Evolutionary conservation across 805 yeast genomes (phyloP).

Genomic region (Cyberlindnera misumaiensis): DNA sequence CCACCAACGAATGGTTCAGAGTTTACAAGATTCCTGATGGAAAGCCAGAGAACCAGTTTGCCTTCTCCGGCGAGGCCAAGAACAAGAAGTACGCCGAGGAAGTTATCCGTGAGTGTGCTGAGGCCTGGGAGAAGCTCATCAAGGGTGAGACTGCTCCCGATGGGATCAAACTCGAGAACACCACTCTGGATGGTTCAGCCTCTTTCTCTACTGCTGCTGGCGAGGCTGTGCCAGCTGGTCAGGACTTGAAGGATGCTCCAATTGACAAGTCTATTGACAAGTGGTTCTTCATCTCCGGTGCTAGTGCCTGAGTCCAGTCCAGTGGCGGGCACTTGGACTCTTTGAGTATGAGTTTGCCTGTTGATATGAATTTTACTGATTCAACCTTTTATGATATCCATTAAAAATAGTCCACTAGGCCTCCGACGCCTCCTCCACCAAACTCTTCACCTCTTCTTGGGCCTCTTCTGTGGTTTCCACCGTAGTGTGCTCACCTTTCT

Average conservation of each 20-base stretch:
- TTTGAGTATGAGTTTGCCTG: no score
- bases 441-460: no score
- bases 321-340: no score
- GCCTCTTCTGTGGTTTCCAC: neutral
- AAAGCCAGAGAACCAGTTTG: constrained; percentile 92
- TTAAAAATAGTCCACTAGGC: no score
- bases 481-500: neutral
- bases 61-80: constrained; percentile 92
- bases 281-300: constrained; percentile 97
- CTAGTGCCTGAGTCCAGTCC: constrained; percentile 46
- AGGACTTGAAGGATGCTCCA: constrained; percentile 78
- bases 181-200: constrained; percentile 57
- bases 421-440: no score
- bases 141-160: constrained; percentile 55
- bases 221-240: constrained; percentile 56
- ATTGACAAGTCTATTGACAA: constrained; percentile 95
- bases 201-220: constrained; percentile 39
- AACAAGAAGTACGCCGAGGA: constrained; percentile 81
- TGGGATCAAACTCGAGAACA: constrained; percentile 71
- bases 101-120: constrained; percentile 72
- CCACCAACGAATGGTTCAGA: constrained; percentile 97
- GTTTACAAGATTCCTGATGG: constrained; percentile 98
- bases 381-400: no score
- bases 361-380: no score
- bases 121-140: constrained; percentile 77